Percentiles rank a stretch among this genome's conserved stretches.
Conservation (phyloP, 2,329 filamentous ascomycete species). For the Botryotinia calthae region DNA sequence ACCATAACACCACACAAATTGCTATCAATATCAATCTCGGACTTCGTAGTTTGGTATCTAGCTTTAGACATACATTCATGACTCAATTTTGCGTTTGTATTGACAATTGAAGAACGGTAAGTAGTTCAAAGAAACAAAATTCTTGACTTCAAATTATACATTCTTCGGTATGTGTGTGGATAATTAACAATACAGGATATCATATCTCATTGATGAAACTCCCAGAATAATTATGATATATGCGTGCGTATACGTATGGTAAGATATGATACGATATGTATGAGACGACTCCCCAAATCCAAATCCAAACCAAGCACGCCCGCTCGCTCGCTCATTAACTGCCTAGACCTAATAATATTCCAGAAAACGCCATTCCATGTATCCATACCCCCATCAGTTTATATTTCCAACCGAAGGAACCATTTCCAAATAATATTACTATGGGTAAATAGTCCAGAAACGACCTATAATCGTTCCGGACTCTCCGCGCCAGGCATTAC, state of each 20-base stretch:
- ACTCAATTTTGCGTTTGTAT: not conserved
- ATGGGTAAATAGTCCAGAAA: not conserved
- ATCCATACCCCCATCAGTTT: not conserved
- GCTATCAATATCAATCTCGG: not conserved
- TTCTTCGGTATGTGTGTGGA: not conserved
- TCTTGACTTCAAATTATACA: not conserved
- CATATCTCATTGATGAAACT: not conserved
- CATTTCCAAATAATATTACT: not conserved
- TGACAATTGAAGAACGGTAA: not conserved
- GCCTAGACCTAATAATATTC: not conserved
- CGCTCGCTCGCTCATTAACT: not conserved
- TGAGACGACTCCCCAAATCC: not conserved
- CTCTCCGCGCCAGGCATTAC: constrained; percentile 35
- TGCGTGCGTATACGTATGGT: not conserved
- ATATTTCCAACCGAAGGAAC: not conserved
- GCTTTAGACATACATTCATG: not conserved
- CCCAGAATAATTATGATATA: not conserved
- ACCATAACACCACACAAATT: not conserved
- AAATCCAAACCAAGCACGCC: not conserved
- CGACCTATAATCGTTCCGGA: constrained; percentile 31
- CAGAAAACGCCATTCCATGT: not conserved
- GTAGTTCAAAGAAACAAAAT: no score
- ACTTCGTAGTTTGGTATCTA: not conserved
- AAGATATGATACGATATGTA: not conserved
- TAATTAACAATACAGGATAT: not conserved